Evolutionary conservation across 139 green algal genomes (phyloP), one percentile per base, ranked within the genome.

Genomic region (Axilococcus clingmanii): DNA sequence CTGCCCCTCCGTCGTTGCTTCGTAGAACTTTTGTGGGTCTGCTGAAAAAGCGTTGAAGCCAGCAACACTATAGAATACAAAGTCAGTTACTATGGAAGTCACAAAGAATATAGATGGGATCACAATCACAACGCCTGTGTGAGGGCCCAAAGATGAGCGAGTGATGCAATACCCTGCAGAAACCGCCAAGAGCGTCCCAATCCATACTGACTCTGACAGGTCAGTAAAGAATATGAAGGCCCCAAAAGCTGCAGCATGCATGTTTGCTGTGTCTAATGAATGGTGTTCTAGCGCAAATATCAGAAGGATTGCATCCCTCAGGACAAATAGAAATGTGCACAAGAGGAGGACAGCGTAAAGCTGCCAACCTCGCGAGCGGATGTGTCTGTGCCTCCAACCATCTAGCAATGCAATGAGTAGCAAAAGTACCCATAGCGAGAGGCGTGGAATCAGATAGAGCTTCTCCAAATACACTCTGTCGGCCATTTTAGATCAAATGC

Each of bases 91-190:
- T 38, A 80, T 40, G 16, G 46, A 53, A 14, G 68, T 76, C 20
- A 67, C 35, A 4, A 80, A 43, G 52, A 75, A 79, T 32, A 80
- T 59, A 0, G 36, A 23, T 12, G 72, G 72, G 28, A 79, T 80
- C 19, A 61, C 14, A 15, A 79, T 23, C 2, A 65, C 49, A 29
- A 76, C 70, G 3, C 38, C 22, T 41, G 58, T 67, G 56, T 80
- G 70, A 2, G 59, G 67, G 11, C 72, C 72, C 53, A 80, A 40
- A n/a, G 48, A 46, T 24, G 57, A 41, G 9, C 72, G 44, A 1
- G 65, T 79, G 47, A 80, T 76, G 57, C 72, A 80, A 42, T 57
- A 74, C 12, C 72, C 72, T 11, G 72, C 63, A 15, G 72, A 62
- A 31, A 80, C 66, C 1, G 44, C 14, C 27, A 80, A 56, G 19